Base-by-base conservation (phyloP, 306 rosid species). In the Glycine soja region DNA sequence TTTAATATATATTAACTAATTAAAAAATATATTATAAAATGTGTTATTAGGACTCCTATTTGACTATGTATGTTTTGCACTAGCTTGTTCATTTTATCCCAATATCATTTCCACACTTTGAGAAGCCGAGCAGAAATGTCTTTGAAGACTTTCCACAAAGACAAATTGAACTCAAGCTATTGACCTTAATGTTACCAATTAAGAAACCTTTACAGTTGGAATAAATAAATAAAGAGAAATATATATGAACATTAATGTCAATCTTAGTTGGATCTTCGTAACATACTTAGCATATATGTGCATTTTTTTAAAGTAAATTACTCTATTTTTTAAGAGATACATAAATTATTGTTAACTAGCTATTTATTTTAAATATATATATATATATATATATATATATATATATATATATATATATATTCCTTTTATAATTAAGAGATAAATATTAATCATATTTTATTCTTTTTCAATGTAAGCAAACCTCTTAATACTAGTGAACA, bases 81-180 rank as follows among this genome's bases (percentile, higher is more conserved):
- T 0, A 3, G 7, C 24, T 54, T 15, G 1, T 14, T 54, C 30
- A 56, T 56, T 16, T 56, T 56, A 56, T 18, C 45, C 10, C 34
- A 5, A 58, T n/a, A 11, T 65, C 47, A 66, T 77, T 38, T 14
- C 16, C 69, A 69, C 10, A 32, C 13, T 64, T 70, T 8, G 52
- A 32, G 63, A 69, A 80, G 34, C 47, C 58, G 38, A 11, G 24
- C 13, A 58, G 42, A 52, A 48, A 45, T 78, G 47, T 32, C 2
- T 84, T 61, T 53, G 50, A n/a, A 70, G 13, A 36, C 15, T 69
- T 59, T 59, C 24, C 47, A n/a, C 63, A 61, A 14, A 62, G 65
- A 70, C 45, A 84, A 80, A 42, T 80, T 80, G 75, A 69, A 70
- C 58, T 52, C 42, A 62, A 84, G 56, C 70, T 74, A 18, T 67